These are phyloP conservation scores for Colletotrichum australisinense DNA, from an alignment of 2,329 filamentous ascomycete species.

Conservation along the genomic window DNA sequence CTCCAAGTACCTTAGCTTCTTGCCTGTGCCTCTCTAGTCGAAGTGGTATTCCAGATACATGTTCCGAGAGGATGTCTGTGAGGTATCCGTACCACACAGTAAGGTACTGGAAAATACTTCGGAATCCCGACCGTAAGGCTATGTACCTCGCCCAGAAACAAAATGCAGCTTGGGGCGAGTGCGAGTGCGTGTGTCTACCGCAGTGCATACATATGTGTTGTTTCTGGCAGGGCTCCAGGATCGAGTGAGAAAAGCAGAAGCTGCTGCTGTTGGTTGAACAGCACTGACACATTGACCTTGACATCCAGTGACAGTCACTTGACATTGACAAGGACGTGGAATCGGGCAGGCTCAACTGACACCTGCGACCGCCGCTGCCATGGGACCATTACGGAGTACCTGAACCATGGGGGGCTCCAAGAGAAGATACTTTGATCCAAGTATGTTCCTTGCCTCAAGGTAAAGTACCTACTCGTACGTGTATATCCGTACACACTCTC, in stretches of 20 bases:
- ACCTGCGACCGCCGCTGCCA: constrained; percentile 10
- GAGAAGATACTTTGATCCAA: not conserved
- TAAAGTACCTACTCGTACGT: not conserved
- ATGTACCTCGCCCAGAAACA: not conserved
- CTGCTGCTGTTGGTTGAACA: not conserved
- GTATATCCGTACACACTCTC: too few species aligned
- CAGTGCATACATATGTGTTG: not conserved
- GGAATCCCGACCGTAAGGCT: not conserved
- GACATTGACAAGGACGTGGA: not conserved
- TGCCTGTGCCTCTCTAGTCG: too few species aligned
- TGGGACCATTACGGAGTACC: constrained; percentile 8
- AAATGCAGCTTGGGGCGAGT: too few species aligned
- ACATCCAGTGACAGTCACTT: not conserved
- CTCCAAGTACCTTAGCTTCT: not conserved
- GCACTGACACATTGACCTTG: not conserved
- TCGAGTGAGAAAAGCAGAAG: not conserved
- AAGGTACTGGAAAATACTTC: not conserved
- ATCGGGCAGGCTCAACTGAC: not conserved
- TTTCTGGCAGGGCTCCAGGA: not conserved
- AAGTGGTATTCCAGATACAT: too few species aligned
- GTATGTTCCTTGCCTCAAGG: not conserved
- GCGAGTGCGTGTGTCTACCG: not conserved
- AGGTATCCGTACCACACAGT: too few species aligned
- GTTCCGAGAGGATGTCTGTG: too few species aligned
- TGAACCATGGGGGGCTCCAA: too few species aligned